phyloP scores from a whole-genome alignment of 1,284 basidiomycete genomes.

The Crepidotus sp. region DNA sequence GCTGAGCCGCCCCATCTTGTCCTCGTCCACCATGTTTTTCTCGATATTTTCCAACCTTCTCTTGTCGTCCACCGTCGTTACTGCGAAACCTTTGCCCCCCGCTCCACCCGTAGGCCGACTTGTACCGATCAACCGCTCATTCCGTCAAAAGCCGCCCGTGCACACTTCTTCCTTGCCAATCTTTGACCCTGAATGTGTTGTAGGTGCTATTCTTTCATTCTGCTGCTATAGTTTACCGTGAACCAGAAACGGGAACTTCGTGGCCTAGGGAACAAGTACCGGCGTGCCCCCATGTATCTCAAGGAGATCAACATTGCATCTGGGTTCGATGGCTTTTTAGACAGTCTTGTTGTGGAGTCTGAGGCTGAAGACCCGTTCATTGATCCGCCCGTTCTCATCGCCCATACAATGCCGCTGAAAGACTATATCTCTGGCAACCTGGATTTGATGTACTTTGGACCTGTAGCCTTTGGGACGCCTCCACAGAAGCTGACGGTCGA shows the following conservation, averaged over 20 bases:
- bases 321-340: not conserved
- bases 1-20: not conserved
- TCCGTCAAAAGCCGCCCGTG: constrained; percentile 6
- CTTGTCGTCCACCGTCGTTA: constrained; percentile 8
- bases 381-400: constrained; percentile 1
- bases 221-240: not conserved
- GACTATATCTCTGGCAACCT: constrained; percentile 31
- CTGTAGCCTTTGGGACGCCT: constrained; percentile 38
- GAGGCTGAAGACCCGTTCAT: constrained; percentile 10
- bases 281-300: constrained; percentile 1
- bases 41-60: constrained; percentile 8
- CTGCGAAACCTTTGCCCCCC: constrained; percentile 8
- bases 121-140: constrained; percentile 11
- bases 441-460: constrained; percentile 47
- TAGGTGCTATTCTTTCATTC: not conserved
- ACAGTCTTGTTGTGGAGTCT: not conserved
- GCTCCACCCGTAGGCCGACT: constrained; percentile 1
- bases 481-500: constrained; percentile 38
- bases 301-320: not conserved
- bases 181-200: constrained; percentile 4
- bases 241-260: constrained; percentile 6
- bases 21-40: constrained; percentile 9
- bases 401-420: constrained; percentile 25
- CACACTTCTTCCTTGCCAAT: constrained; percentile 4
- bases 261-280: constrained; percentile 4